Conservation (phyloP, 1,284 basidiomycete genomes). For the Irpex lacteus region DNA sequence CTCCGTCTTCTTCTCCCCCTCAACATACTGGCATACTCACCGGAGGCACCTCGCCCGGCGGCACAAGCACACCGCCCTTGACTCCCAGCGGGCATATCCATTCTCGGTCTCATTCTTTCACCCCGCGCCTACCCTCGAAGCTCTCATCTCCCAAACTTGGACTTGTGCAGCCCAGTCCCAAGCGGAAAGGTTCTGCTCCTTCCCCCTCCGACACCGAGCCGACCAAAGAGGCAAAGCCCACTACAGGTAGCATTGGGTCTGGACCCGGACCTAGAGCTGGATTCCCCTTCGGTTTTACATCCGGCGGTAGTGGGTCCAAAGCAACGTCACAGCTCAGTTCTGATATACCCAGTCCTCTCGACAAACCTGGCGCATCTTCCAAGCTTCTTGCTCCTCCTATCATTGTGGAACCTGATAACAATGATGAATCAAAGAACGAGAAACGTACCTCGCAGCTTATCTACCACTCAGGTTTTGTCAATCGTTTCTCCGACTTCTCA, state of each 20-base stretch:
- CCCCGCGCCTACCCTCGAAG: constrained; percentile 68
- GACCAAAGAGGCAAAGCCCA: constrained; percentile 12
- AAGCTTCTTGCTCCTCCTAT: constrained; percentile 49
- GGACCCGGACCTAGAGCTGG: constrained; percentile 25
- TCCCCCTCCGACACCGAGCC: constrained; percentile 35
- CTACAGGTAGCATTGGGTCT: constrained; percentile 14
- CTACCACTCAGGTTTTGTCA: constrained; percentile 71
- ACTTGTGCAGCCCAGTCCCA: constrained; percentile 42
- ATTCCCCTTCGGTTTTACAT: constrained; percentile 33
- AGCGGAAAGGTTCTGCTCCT: constrained; percentile 47
- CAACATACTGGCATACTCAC: constrained; percentile 28
- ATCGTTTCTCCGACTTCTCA: constrained; percentile 57
- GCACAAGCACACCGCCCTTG: constrained; percentile 19
- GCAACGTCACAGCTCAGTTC: constrained; percentile 14
- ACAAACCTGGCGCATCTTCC: constrained; percentile 24
- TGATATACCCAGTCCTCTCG: constrained; percentile 17
- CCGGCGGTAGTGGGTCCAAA: constrained; percentile 13
- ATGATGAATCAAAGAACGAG: constrained; percentile 17
- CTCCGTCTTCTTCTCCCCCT: constrained; percentile 34
- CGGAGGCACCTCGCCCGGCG: constrained; percentile 24
- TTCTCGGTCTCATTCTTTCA: constrained; percentile 63
- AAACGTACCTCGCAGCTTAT: constrained; percentile 76
- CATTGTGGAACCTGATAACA: constrained; percentile 40
- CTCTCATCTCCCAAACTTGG: constrained; percentile 48
- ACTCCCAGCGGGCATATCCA: constrained; percentile 38